Conservation (phyloP, 495 filamentous ascomycete species). For the Rostrohypoxylon terebratum region DNA sequence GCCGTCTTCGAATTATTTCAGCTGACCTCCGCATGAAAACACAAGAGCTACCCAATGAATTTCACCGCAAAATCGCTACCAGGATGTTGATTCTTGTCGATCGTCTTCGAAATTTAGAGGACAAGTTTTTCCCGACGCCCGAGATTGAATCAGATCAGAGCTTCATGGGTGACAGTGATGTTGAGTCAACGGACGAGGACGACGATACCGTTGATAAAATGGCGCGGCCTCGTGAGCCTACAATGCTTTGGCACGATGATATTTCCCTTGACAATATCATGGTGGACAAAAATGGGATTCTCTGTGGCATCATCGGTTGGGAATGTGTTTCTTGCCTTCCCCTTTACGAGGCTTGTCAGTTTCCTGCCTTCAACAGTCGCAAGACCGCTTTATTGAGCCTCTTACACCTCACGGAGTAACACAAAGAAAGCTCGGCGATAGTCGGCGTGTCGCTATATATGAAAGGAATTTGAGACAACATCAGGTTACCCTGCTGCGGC, state of each 20-base stretch:
- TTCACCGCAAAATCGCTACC: background rate
- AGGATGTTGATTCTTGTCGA: slow-evolving; percentile 32
- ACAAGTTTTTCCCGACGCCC: slow-evolving; percentile 25
- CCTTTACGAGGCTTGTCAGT: slow-evolving; percentile 58
- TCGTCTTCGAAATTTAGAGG: slow-evolving; percentile 34
- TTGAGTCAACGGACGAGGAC: slow-evolving; percentile 13
- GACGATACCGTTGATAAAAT: slow-evolving; percentile 23
- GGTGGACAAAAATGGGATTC: slow-evolving; percentile 54
- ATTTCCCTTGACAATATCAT: slow-evolving; percentile 64
- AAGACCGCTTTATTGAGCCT: slow-evolving; percentile 33
- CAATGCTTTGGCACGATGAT: slow-evolving; percentile 61
- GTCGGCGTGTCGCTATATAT: slow-evolving; percentile 3
- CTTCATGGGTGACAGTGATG: background rate
- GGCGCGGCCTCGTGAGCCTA: slow-evolving; percentile 46
- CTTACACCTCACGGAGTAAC: slow-evolving; percentile 32
- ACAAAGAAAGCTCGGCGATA: slow-evolving; percentile 2
- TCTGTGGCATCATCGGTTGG: slow-evolving; percentile 67
- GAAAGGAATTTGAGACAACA: slow-evolving; percentile 45
- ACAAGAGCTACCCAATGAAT: slow-evolving; percentile 9
- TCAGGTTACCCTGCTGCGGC: slow-evolving; percentile 52
- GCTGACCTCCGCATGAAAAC: slow-evolving; percentile 27
- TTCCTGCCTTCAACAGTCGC: slow-evolving; percentile 54
- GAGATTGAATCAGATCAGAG: background rate
- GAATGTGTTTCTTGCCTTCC: slow-evolving; percentile 63
- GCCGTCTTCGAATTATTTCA: slow-evolving; percentile 36